A percentile compares a stretch with the other conserved stretches of the same genome.
Conservation (phyloP, 73 alveolate genomes). For the Blepharisma japonicum region DNA sequence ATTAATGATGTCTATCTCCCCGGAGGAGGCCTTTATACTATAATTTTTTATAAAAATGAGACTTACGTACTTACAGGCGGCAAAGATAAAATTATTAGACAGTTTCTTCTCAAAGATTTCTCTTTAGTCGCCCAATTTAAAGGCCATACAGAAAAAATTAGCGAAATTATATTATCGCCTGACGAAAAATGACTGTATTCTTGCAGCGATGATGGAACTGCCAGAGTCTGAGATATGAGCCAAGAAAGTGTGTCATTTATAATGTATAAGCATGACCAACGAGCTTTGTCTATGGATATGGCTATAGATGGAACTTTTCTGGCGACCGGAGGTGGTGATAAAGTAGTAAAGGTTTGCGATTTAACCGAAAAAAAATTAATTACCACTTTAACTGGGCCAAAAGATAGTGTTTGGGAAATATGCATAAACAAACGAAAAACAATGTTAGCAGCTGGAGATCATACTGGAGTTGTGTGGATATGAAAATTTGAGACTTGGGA, state of each 20-base stretch:
- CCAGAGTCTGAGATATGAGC: neutral
- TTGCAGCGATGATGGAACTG: conserved; percentile 19
- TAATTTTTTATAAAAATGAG: neutral
- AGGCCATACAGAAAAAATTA: conserved; percentile 20
- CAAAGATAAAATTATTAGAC: neutral
- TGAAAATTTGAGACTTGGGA: conserved; percentile 11
- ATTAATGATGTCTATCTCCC: neutral
- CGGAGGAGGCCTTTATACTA: neutral
- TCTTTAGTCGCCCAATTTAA: neutral
- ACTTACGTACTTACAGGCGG: neutral
- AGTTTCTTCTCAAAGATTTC: neutral
- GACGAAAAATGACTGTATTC: neutral
- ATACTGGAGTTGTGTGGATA: neutral
- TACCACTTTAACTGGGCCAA: neutral
- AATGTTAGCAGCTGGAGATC: neutral
- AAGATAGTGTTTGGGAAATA: neutral
- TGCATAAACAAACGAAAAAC: too few species aligned
- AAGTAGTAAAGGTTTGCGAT: neutral
- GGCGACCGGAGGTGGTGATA: conserved; percentile 19
- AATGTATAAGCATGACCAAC: neutral
- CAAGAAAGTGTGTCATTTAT: neutral
- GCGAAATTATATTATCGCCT: neutral
- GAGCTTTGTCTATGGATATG: neutral
- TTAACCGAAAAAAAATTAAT: too few species aligned
- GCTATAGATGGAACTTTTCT: neutral